Percentiles rank a stretch among this genome's conserved stretches.
phyloP scores from a whole-genome alignment of 805 yeast species.

The Saturnispora kantuleensis region DNA sequence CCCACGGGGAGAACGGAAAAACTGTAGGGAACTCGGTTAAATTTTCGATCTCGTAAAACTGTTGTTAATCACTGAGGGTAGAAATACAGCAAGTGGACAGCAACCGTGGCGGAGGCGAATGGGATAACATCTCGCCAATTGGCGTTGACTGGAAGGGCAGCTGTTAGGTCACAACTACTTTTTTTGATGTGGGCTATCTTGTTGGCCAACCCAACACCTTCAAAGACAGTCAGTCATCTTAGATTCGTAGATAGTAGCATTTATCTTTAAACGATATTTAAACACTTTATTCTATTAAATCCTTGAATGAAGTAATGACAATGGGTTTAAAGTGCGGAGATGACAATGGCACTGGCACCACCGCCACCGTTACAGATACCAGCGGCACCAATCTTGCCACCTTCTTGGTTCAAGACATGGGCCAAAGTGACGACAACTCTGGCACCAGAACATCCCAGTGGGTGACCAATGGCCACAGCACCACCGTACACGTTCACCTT shows the following conservation, averaged over 20 bases:
- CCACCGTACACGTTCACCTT: conserved; percentile 90
- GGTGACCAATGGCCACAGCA: conserved; percentile 93
- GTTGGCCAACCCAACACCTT: no score
- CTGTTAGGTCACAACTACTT: neutral
- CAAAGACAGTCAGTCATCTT: no score
- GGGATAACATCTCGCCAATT: conserved; percentile 31
- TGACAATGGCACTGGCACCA: conserved; percentile 89
- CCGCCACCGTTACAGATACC: conserved; percentile 99
- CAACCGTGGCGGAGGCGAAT: conserved; percentile 33
- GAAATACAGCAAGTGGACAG: conserved; percentile 35
- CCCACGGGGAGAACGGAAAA: conserved; percentile 27
- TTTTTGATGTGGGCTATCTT: neutral
- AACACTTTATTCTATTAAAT: neutral
- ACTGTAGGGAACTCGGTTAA: conserved; percentile 27
- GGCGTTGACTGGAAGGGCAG: conserved; percentile 9
- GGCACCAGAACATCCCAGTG: conserved; percentile 94
- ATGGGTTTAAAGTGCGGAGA: conserved; percentile 47
- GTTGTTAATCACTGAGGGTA: conserved; percentile 32
- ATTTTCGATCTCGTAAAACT: conserved; percentile 23
- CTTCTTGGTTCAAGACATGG: conserved; percentile 75
- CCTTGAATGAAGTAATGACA: no score
- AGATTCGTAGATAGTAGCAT: no score
- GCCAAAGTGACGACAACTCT: conserved; percentile 81
- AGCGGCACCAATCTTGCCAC: conserved; percentile 84
- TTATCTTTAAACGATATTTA: neutral